Conservation (phyloP, 2,329 filamentous ascomycete genomes). For the Claviceps pazoutovae region DNA sequence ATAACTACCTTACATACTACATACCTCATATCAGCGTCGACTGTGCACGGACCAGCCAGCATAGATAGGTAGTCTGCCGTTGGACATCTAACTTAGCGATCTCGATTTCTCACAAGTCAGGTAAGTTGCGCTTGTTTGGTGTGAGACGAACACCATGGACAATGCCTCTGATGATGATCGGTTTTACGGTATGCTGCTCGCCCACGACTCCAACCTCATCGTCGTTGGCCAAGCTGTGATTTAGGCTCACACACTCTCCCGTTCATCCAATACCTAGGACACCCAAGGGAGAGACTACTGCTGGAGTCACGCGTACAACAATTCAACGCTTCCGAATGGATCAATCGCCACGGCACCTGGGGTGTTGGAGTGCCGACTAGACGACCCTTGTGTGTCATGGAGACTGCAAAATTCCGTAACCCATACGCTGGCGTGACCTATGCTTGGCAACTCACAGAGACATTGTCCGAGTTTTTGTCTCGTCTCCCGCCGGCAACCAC, state of each 20-base stretch:
- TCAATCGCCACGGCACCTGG: constrained; percentile 4
- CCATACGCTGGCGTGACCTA: constrained; percentile 38
- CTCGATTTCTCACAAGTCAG: background rate
- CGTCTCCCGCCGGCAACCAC: constrained; percentile 57
- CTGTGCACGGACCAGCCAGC: constrained; percentile 1
- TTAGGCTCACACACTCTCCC: background rate
- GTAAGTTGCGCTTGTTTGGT: too few relatives aligned
- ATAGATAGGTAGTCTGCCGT: background rate
- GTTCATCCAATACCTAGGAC: constrained; percentile 29
- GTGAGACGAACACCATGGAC: background rate
- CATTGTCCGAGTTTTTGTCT: constrained; percentile 48
- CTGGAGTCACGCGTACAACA: constrained; percentile 35
- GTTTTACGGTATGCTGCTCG: background rate
- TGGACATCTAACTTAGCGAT: background rate
- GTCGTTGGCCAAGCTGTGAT: background rate
- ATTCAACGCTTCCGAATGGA: constrained; percentile 37
- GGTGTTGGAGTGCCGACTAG: constrained; percentile 2
- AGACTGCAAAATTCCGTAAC: constrained; percentile 36
- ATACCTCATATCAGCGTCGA: too few relatives aligned
- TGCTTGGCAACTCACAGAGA: constrained; percentile 52
- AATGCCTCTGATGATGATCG: background rate
- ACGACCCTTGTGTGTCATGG: background rate
- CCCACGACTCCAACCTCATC: background rate
- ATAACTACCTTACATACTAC: too few relatives aligned
- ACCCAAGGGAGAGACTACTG: constrained; percentile 30